phyloP scores from a whole-genome alignment of 345 rosid species.

The Moricandia moricandioides region DNA sequence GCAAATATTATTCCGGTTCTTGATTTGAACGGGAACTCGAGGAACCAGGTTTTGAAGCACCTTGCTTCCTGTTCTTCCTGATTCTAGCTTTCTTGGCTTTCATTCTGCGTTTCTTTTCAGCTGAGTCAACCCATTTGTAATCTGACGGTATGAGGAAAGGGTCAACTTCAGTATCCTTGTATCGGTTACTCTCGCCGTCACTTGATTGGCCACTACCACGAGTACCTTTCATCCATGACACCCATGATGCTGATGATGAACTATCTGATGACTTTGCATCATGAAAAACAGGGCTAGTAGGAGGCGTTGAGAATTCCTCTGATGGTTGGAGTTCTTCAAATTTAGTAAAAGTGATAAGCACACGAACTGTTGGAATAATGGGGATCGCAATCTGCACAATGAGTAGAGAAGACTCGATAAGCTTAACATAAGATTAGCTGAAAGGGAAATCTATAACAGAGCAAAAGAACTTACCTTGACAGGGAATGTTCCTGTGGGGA shows the following conservation, averaged over 20 bases:
- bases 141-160: constrained; percentile 77
- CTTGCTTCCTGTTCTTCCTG: constrained; percentile 62
- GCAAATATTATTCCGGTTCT: constrained; percentile 34
- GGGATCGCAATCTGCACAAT: constrained; percentile 82
- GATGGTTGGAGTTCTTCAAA: constrained; percentile 81
- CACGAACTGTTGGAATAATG: constrained; percentile 83
- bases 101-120: constrained; percentile 82
- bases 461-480: constrained; percentile 55
- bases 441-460: background rate
- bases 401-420: background rate
- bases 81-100: constrained; percentile 84
- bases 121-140: constrained; percentile 85
- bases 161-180: constrained; percentile 59
- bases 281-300: constrained; percentile 84
- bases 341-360: constrained; percentile 83
- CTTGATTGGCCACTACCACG: constrained; percentile 65
- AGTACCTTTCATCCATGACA: constrained; percentile 88
- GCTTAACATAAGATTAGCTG: background rate
- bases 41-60: constrained; percentile 44
- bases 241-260: constrained; percentile 55
- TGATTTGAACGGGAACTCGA: constrained; percentile 36
- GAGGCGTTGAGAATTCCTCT: constrained; percentile 78
- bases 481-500: constrained; percentile 85
- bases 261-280: constrained; percentile 71
- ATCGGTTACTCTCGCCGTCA: constrained; percentile 66